phyloP scores from a whole-genome alignment of 2,329 filamentous ascomycete genomes.

The Cladophialophora psammophila region DNA sequence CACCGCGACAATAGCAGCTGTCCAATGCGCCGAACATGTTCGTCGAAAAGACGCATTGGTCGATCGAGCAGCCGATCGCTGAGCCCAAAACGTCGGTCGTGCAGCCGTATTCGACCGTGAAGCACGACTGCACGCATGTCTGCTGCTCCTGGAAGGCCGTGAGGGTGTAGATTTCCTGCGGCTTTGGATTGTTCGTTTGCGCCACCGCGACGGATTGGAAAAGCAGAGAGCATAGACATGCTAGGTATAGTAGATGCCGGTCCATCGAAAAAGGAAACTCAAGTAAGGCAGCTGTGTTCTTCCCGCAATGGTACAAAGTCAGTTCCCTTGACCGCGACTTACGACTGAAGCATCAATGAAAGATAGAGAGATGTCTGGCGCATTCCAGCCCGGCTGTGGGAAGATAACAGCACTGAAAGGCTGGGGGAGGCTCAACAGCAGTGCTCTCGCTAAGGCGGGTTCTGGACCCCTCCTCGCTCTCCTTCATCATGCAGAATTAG shows the following conservation, averaged over 20 bases:
- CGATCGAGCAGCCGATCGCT: constrained; percentile 14
- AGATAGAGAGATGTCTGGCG: neutral
- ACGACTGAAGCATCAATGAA: neutral
- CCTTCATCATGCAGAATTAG: neutral
- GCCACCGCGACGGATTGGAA: constrained; percentile 1
- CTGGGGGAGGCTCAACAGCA: constrained; percentile 1
- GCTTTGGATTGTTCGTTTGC: constrained; percentile 6
- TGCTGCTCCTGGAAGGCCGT: constrained; percentile 15
- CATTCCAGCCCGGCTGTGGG: neutral
- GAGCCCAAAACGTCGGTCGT: constrained; percentile 13
- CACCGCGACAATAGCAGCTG: constrained; percentile 19
- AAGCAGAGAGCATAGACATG: neutral
- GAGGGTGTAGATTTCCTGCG: constrained; percentile 15
- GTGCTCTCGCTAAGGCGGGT: neutral
- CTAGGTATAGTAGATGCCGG: neutral
- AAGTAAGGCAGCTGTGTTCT: neutral
- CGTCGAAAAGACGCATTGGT: neutral
- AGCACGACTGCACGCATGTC: constrained; percentile 19
- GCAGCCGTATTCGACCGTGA: constrained; percentile 1
- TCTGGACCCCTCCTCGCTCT: neutral
- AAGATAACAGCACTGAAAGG: neutral
- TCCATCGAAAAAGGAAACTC: neutral
- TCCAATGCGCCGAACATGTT: constrained; percentile 7
- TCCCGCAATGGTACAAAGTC: neutral
- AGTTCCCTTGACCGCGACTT: neutral